phyloP scores from a whole-genome alignment of 148 eudicot genomes.

The Vaccinium myrtillus region DNA sequence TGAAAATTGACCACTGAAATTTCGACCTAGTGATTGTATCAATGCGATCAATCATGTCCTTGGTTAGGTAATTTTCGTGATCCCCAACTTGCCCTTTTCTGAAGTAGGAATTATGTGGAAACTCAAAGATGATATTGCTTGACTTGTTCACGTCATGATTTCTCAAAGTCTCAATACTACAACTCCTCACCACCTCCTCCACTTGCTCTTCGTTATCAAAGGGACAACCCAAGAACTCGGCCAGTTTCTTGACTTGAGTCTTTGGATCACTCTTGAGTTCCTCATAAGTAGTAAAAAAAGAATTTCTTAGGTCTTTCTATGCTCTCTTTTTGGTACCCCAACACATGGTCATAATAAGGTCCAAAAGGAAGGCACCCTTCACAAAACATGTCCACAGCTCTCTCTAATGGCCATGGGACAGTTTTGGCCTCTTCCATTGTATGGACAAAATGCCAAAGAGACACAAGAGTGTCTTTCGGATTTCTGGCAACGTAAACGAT shows the following conservation, averaged over 20 bases:
- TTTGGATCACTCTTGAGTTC: not conserved
- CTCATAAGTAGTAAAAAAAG: slow-evolving; percentile 12
- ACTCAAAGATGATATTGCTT: too few species aligned
- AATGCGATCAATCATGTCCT: too few species aligned
- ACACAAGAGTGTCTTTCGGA: not conserved
- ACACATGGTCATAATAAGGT: slow-evolving; percentile 31
- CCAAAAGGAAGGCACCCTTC: slow-evolving; percentile 16
- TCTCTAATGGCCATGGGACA: not conserved
- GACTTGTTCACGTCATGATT: too few species aligned
- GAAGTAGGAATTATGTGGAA: too few species aligned
- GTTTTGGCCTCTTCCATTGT: not conserved
- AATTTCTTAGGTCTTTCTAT: slow-evolving; percentile 23
- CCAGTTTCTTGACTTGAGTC: not conserved
- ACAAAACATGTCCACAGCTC: slow-evolving; percentile 28
- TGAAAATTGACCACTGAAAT: not conserved
- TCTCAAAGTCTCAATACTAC: too few species aligned
- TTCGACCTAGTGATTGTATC: not conserved
- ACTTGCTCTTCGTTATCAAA: too few species aligned
- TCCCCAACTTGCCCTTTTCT: too few species aligned
- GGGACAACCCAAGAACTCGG: not conserved
- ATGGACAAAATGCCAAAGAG: not conserved
- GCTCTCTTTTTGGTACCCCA: slow-evolving; percentile 25
- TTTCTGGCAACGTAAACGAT: too few species aligned
- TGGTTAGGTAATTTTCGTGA: too few species aligned
- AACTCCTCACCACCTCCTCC: too few species aligned